A percentile compares a stretch with the other conserved stretches of the same genome.
Conservation (phyloP, 257 asterid species). For the Solanum commersonii region DNA sequence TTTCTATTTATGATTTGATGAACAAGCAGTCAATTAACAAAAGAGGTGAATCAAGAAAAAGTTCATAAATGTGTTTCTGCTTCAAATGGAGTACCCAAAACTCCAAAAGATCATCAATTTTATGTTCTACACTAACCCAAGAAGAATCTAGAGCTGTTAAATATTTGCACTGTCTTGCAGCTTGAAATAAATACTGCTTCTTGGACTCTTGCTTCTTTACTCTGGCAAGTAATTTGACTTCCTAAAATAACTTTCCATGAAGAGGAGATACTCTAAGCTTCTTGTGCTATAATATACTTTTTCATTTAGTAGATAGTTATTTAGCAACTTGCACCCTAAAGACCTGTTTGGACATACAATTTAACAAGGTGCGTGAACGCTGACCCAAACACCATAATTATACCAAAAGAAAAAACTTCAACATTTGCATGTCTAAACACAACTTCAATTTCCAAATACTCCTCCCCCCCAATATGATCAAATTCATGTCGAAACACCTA, state of each 20-base stretch:
- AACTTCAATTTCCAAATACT: neutral
- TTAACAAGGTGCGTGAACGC: no score
- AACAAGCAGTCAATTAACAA: neutral
- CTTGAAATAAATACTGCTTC: neutral
- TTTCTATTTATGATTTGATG: neutral
- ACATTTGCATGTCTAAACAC: neutral
- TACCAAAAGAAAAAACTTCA: neutral
- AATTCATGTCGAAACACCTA: neutral
- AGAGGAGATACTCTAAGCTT: neutral
- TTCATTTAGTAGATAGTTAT: neutral
- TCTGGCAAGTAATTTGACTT: neutral
- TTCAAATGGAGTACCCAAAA: neutral
- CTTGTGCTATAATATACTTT: neutral
- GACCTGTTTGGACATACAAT: neutral
- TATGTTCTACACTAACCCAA: neutral
- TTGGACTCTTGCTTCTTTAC: neutral
- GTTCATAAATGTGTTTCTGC: neutral
- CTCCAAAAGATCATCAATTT: neutral
- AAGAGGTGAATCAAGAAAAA: neutral
- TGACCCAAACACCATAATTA: neutral
- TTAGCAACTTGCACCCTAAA: neutral
- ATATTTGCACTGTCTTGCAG: neutral
- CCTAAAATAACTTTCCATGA: neutral
- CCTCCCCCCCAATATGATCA: neutral
- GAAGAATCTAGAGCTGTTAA: neutral